These are phyloP conservation scores for Penicillium digitatum DNA, from an alignment of 2,329 filamentous ascomycete species.

Conservation along the genomic window DNA sequence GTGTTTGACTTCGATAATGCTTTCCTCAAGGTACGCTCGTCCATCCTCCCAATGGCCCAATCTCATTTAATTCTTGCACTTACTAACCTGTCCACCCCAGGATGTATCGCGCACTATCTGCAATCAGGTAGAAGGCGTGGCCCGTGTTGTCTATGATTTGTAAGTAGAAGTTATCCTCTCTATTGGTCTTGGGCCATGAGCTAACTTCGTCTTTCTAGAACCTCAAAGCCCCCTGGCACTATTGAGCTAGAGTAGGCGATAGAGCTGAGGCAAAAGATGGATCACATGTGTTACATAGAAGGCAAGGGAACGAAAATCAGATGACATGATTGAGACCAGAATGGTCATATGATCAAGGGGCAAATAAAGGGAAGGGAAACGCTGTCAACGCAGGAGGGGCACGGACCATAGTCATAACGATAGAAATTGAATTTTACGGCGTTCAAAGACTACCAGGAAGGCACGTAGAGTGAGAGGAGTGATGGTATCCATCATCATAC, in stretches of 20 bases:
- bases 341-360: background rate
- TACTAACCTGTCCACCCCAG: background rate
- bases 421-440: background rate
- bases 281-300: background rate
- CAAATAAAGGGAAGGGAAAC: background rate
- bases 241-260: background rate
- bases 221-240: background rate
- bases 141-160: slow-evolving; percentile 1
- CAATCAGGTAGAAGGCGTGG: background rate
- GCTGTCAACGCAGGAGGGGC: background rate
- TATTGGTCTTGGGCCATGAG: background rate
- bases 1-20: background rate
- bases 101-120: background rate
- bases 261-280: background rate
- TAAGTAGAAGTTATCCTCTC: background rate
- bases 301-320: background rate
- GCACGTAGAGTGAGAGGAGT: background rate
- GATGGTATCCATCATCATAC: no score
- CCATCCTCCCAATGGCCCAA: background rate
- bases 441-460: background rate
- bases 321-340: background rate
- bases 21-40: background rate
- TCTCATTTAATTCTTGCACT: background rate
- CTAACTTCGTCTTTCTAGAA: background rate
- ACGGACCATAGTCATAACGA: background rate